Base-by-base conservation (phyloP, 1,284 basidiomycete species). In the Heterobasidion irregulare region DNA sequence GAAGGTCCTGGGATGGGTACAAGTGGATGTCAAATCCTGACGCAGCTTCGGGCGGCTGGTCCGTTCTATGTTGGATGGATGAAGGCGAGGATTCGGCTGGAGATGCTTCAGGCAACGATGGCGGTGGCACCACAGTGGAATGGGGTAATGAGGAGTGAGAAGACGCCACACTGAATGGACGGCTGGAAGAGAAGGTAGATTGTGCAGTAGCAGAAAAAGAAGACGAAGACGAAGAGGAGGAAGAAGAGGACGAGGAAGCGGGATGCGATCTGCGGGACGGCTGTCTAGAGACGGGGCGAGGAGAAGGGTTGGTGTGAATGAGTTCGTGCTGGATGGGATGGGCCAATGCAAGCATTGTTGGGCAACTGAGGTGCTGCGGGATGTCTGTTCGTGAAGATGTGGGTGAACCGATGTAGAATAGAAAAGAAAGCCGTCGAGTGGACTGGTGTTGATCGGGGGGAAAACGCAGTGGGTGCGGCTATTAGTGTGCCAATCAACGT, bases 1-100 rank as follows among this genome's bases (percentile, higher is more conserved):
- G 78, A 10, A 99, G 80, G 55, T 94, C 83, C 8, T 76, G 69
- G 1, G 86, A 73, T 0, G 82, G 81, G 64, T 85, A 86, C 9
- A 77, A 68, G 61, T 88, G 79, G 64, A 89, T 80, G 67, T 87
- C 82, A 58, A 83, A 33, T 9, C 55, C 41, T 19, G 36, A 52
- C 35, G 56, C 46, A 50, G 16, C 56, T 50, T 6, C 61, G 62
- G 58, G 32, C 58, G 59, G 50, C 61, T 62, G 33, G 63, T 57
- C 41, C 62, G 59, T 53, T 63, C 61, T 53, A 44, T 63, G 60
- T 52, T 61, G 60, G 15, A 58, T 53, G 46, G 58, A 57, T 36
- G 60, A 55, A 51, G 59, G 44, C 19, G 62, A 57, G 15, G 59
- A n/a, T 38, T 53, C 60, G 26, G 61, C 48, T 32, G 61, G 57